Percentiles rank a stretch among this genome's conserved stretches.
phyloP scores from a whole-genome alignment of 1,139 yeast genomes.

The Yamadazyma taylorii region DNA sequence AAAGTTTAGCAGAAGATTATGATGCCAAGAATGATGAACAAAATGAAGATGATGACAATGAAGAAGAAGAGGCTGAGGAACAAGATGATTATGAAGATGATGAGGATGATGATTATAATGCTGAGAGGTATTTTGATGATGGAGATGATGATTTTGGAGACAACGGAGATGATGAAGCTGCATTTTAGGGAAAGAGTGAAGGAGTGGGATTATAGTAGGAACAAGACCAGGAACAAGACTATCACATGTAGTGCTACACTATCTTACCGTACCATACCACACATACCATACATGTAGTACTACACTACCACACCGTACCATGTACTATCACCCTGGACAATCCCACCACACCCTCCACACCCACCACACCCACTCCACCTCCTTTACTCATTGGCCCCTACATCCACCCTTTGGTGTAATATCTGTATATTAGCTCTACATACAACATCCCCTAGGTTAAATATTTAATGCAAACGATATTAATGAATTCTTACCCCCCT shows the following conservation, averaged over 20 bases:
- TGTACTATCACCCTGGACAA: no score
- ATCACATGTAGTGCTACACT: no score
- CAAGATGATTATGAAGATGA: conserved; percentile 65
- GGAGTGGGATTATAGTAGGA: no score
- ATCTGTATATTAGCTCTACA: background rate
- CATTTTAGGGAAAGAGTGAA: no score
- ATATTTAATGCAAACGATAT: conserved; percentile 39
- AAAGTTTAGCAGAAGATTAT: conserved; percentile 58
- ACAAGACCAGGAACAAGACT: no score
- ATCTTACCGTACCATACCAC: no score
- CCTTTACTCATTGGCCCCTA: no score
- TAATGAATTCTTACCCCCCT: conserved; percentile 45
- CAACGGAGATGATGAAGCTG: conserved; percentile 81
- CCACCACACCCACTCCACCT: no score
- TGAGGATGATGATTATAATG: conserved; percentile 64
- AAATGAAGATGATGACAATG: conserved; percentile 39
- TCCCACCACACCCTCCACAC: no score
- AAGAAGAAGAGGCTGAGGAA: conserved; percentile 42
- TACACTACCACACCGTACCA: no score
- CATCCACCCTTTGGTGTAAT: no score
- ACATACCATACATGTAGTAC: no score
- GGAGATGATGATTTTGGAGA: conserved; percentile 79
- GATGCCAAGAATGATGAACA: conserved; percentile 43
- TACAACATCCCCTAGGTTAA: conserved; percentile 14
- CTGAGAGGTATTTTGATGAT: conserved; percentile 59